These are phyloP conservation scores for Eucalyptus decipiens DNA, from an alignment of 345 rosid species.

Conservation along the genomic window DNA sequence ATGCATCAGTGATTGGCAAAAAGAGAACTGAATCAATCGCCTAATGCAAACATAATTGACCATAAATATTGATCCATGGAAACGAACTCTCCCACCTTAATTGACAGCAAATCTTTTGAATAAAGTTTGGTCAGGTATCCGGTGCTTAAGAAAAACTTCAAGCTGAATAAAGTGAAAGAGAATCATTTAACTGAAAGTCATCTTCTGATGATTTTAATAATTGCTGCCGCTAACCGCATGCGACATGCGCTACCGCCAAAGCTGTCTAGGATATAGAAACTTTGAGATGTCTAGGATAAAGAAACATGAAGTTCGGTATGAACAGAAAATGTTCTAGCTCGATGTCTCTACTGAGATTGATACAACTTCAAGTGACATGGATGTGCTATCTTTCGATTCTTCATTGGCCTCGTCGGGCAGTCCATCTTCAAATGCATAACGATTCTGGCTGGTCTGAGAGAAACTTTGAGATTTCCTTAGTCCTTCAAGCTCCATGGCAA, in stretches of 20 bases:
- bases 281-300: not conserved
- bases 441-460: too few species aligned
- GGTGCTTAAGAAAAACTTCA: not conserved
- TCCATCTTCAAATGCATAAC: too few species aligned
- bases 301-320: not conserved
- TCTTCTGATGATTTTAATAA: not conserved
- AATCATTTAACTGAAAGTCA: not conserved
- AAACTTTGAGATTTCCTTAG: not conserved
- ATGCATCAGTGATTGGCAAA: not conserved
- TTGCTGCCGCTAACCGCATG: not conserved
- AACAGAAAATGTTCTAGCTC: not conserved
- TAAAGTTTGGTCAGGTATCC: not conserved
- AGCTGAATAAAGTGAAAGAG: not conserved
- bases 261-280: not conserved
- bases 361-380: not conserved
- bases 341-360: not conserved
- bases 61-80: too few species aligned
- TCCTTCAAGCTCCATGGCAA: conserved; percentile 5
- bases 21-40: not conserved
- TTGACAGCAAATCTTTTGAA: not conserved
- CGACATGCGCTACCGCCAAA: not conserved
- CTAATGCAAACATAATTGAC: not conserved
- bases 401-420: too few species aligned
- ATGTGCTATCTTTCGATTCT: not conserved
- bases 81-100: not conserved